Percentiles rank a stretch among this genome's conserved stretches.
Evolutionary conservation across 2,329 filamentous ascomycete species (phyloP).

Genomic region (Xylariaceae sp.): DNA sequence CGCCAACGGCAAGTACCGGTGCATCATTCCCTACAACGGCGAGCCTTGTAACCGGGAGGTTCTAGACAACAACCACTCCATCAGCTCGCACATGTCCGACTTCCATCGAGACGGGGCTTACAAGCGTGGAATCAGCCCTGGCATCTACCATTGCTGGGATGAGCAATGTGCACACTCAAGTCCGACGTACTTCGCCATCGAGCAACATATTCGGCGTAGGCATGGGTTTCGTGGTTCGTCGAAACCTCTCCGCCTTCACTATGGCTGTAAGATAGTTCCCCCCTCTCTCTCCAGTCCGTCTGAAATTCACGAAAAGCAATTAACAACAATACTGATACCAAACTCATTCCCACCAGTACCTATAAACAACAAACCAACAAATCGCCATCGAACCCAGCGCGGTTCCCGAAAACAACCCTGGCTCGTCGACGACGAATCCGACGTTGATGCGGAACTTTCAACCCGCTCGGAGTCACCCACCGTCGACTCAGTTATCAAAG

Average conservation of each 20-base stretch:
- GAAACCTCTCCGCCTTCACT: background rate
- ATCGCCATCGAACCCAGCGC: too few species aligned
- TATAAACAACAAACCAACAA: too few species aligned
- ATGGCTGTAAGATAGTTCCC: constrained; percentile 11
- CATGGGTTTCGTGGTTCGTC: constrained; percentile 2
- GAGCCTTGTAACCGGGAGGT: constrained; percentile 2
- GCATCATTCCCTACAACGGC: constrained; percentile 1
- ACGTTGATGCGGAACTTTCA: too few species aligned
- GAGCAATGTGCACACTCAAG: constrained; percentile 2
- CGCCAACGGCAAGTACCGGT: constrained; percentile 4
- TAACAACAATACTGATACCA: too few species aligned
- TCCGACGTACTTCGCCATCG: background rate
- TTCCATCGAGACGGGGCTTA: constrained; percentile 2
- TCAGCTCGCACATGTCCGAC: constrained; percentile 7
- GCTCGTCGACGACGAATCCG: too few species aligned
- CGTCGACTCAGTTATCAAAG: too few species aligned
- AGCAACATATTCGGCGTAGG: background rate
- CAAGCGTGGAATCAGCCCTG: background rate
- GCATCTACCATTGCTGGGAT: background rate
- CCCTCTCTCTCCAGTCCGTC: background rate
- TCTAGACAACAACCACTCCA: background rate
- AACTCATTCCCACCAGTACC: too few species aligned
- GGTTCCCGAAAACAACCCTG: too few species aligned
- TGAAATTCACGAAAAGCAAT: too few species aligned
- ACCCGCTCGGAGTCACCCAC: too few species aligned